A percentile compares a stretch with the other conserved stretches of the same genome.
phyloP scores from a whole-genome alignment of 768 basidiomycete genomes.

The Suillus alpinus region DNA sequence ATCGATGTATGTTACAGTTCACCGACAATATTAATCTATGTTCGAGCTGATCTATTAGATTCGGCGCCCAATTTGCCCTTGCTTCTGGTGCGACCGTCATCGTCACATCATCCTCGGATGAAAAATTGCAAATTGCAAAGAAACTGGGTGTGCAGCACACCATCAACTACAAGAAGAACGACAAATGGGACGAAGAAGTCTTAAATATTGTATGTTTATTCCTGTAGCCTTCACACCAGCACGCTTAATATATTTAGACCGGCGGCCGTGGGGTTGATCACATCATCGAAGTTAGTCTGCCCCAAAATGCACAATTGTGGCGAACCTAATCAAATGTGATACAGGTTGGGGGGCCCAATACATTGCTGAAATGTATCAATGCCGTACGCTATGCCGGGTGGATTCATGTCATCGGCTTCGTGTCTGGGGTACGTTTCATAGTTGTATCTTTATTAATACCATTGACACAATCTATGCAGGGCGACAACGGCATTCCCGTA shows the following conservation, averaged over 20 bases:
- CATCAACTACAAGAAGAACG: conserved; percentile 60
- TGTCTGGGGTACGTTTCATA: conserved; percentile 35
- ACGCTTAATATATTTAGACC: conserved; percentile 21
- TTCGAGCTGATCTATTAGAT: conserved; percentile 32
- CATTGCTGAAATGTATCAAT: conserved; percentile 42
- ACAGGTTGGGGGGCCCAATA: conserved; percentile 55
- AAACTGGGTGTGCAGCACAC: conserved; percentile 51
- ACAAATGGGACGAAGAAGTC: conserved; percentile 58
- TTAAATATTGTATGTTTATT: conserved; percentile 37
- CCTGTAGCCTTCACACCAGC: background rate
- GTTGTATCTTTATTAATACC: background rate
- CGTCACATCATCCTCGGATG: conserved; percentile 63
- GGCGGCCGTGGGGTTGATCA: conserved; percentile 32
- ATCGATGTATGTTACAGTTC: conserved; percentile 39
- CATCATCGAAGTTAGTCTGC: conserved; percentile 24
- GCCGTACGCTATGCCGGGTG: conserved; percentile 41
- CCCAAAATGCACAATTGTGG: background rate
- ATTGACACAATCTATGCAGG: conserved; percentile 11
- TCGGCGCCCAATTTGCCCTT: conserved; percentile 58
- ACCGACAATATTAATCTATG: background rate
- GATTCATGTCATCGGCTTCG: conserved; percentile 49
- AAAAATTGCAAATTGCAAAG: conserved; percentile 52
- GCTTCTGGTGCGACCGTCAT: conserved; percentile 64
- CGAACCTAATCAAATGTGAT: background rate
- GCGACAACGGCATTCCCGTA: conserved; percentile 28